Conservation (phyloP, 305 asterid genomes). For the Fraxinus velutina region DNA sequence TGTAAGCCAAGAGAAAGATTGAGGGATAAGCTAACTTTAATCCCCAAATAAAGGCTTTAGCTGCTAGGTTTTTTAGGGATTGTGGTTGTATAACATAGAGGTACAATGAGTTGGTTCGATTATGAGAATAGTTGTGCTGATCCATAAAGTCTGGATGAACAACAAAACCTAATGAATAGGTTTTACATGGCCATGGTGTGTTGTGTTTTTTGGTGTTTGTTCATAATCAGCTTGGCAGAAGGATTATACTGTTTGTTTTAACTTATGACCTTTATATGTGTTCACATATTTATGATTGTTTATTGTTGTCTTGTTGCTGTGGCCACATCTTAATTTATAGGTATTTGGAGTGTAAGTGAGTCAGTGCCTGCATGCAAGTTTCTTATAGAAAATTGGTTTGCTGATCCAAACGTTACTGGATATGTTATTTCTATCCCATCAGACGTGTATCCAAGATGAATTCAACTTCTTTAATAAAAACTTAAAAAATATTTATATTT, state of each 20-base stretch:
- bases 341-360: neutral
- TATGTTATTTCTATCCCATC: slow-evolving; percentile 1
- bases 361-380: neutral
- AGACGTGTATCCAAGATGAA: neutral
- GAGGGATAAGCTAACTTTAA: neutral
- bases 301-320: neutral
- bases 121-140: neutral
- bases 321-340: neutral
- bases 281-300: neutral
- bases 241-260: neutral
- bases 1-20: neutral
- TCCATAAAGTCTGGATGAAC: neutral
- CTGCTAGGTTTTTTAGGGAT: neutral
- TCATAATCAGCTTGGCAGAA: neutral
- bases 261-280: neutral
- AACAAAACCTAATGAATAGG: neutral
- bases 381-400: neutral
- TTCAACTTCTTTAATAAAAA: slow-evolving; percentile 2
- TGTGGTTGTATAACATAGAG: neutral
- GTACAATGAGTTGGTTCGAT: neutral
- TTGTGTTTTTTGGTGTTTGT: neutral
- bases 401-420: neutral
- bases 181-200: neutral
- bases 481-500: neutral
- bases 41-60: neutral